These are phyloP conservation scores for Chrysoporthe puriensis DNA, from an alignment of 2,329 filamentous ascomycete species.

Conservation along the genomic window DNA sequence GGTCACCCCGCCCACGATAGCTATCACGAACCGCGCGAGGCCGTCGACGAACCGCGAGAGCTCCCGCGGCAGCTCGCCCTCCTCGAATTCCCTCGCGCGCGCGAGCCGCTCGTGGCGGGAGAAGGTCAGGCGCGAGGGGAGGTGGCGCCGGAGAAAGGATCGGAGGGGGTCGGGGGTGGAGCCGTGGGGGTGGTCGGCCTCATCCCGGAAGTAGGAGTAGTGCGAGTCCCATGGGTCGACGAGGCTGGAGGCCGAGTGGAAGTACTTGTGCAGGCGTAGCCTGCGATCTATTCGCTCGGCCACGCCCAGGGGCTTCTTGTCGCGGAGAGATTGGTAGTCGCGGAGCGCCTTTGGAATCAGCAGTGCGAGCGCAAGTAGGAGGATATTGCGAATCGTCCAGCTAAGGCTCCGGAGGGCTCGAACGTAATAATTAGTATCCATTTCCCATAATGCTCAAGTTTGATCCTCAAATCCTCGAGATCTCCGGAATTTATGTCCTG, in stretches of 20 bases:
- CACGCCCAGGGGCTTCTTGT: constrained; percentile 3
- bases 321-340: constrained; percentile 15
- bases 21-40: constrained; percentile 26
- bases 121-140: constrained; percentile 12
- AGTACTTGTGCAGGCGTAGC: constrained; percentile 22
- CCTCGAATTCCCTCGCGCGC: background rate
- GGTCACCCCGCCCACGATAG: constrained; percentile 23
- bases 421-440: background rate
- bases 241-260: constrained; percentile 13
- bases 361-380: background rate
- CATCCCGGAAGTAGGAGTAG: constrained; percentile 21
- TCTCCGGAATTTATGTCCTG: background rate
- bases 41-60: constrained; percentile 26
- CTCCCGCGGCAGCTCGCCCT: constrained; percentile 10
- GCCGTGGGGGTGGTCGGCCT: background rate
- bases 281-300: constrained; percentile 10
- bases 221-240: constrained; percentile 24
- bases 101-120: constrained; percentile 5
- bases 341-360: constrained; percentile 1
- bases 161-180: constrained; percentile 7
- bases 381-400: background rate
- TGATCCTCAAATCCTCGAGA: constrained; percentile 5
- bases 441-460: constrained; percentile 9
- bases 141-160: background rate
- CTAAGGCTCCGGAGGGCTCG: background rate